Evolutionary conservation across 225 moss, liverwort and hornwort species (phyloP), one percentile per base, ranked within the genome.

Genomic region (Climacium dendroides): DNA sequence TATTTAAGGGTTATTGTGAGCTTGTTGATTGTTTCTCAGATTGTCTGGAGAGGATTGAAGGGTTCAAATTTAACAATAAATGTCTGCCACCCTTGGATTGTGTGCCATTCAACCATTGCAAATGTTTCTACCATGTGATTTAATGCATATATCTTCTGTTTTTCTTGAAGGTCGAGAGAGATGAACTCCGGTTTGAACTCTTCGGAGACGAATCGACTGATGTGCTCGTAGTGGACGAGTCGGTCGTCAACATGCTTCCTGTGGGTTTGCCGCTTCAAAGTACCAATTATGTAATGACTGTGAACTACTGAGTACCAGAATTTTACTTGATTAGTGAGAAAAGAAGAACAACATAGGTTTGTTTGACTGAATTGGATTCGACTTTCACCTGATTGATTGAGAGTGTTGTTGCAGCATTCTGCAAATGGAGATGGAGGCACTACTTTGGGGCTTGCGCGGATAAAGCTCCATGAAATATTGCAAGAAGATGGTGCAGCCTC

Each of bases 401-500:
- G 66, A 67, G 47, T 59, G 39, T 62, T 73, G 45, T 74, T 90
- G 83, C 92, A 92, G 92, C 86, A 71, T 76, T 54, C 85, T 81
- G 87, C 84, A 43, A 87, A 85, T 89, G 92, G 87, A 88, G 95
- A 94, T 35, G 93, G 89, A 84, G 92, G 88, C 85, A 83, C 73
- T 16, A 34, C 94, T 28, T 87, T 91, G 83, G 90, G 92, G 58
- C 94, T 94, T 37, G 92, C 94, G 48, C 92, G 98, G 88, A 87
- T 98, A n/a, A 98, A 98, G 91, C 97, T 98, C 34, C 82, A 90
- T 72, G 98, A 98, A 60, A 92, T 98, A 91, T 75, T 92, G 50
- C 94, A 95, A 53, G 95, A 94, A 85, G 98, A 98, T 90, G 98
- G 97, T 65, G 95, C 94, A 85, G 95, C 98, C 65, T 95, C 98